Percentiles rank a stretch among this genome's conserved stretches.
Conservation (phyloP, 1,139 yeast species). For the Pichia sp. region DNA sequence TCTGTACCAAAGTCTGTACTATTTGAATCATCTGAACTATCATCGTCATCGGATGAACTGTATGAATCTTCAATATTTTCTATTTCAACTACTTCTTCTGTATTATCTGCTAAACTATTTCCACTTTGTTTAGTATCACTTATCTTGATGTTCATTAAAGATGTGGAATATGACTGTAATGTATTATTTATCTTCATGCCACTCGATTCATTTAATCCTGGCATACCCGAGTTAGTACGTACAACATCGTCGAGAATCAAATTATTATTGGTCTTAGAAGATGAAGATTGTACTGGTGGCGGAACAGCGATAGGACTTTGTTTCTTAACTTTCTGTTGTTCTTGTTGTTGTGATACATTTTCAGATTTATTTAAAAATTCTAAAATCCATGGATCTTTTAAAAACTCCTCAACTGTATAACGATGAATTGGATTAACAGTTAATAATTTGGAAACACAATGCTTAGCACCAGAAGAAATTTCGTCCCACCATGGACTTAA, state of each 20-base stretch:
- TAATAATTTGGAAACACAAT: slow-evolving; percentile 65
- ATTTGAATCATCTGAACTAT: neutral
- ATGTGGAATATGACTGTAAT: neutral
- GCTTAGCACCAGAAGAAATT: slow-evolving; percentile 69
- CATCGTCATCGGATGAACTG: neutral
- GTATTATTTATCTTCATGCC: neutral
- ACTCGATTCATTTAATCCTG: slow-evolving; percentile 3
- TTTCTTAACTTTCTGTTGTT: neutral
- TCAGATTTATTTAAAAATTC: slow-evolving; percentile 28
- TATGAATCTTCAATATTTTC: neutral
- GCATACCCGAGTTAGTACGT: slow-evolving; percentile 8
- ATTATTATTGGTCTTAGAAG: neutral
- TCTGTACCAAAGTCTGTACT: neutral
- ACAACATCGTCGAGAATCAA: neutral
- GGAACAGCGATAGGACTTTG: no score
- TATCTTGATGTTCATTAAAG: neutral
- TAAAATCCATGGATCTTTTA: slow-evolving; percentile 79
- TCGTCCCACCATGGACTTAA: slow-evolving; percentile 98
- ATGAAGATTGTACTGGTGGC: neutral
- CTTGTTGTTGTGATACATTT: neutral
- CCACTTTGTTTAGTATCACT: neutral
- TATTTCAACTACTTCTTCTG: no score
- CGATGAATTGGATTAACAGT: slow-evolving; percentile 78
- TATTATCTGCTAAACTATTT: no score
- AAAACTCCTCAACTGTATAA: slow-evolving; percentile 70